Base-by-base conservation (phyloP, 208 protist species). In the Wallacemonas sp. region DNA sequence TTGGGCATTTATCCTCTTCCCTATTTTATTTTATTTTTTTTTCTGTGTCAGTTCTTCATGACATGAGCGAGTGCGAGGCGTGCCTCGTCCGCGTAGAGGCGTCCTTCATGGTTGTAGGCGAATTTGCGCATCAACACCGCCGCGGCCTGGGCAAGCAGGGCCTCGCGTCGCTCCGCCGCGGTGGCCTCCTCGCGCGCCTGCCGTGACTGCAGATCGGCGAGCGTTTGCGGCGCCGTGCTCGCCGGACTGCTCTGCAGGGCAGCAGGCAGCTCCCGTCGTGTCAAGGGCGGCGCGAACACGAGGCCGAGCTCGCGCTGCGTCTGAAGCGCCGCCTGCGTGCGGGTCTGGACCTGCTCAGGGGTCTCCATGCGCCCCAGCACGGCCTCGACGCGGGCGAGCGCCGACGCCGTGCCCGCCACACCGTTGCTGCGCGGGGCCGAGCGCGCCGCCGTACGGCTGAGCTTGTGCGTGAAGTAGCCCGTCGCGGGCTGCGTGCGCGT, bases 41-140 rank as follows among this genome's bases (percentile, higher is more conserved):
- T 41, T 41, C 14, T 41, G 5, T 41, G n/a, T 67, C 76, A 87
- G 38, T 64, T 70, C 62, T 80, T 87, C 22, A 83, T 46, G 10
- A 89, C 44, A 39, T 86, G 73, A 48, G 87, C 38, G 33, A 92
- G 59, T n/a, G 81, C 78, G 8, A 92, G 52, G 41, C 78, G 85
- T 44, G 89, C 89, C 74, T 92, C 86, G 48, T 89, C 86, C 36
- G 76, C 86, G 72, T 76, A 78, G 12, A 92, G 59, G 42, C 59
- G 70, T 0, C 61, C 72, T 20, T 59, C 65, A 12, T 74, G 72
- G 11, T 67, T 77, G 61, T 82, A 88, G 14, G 74, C 74, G 42
- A 81, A 92, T 14, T 57, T 61, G 29, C 50, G 26, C 20, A 86
- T 14, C 29, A 59, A 29, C 29, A 71, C 52, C 4, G 71, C 69